Percentiles rank a stretch among this genome's conserved stretches.
Conservation (phyloP, 768 basidiomycete genomes). For the Cystofilobasidium ferigula region DNA sequence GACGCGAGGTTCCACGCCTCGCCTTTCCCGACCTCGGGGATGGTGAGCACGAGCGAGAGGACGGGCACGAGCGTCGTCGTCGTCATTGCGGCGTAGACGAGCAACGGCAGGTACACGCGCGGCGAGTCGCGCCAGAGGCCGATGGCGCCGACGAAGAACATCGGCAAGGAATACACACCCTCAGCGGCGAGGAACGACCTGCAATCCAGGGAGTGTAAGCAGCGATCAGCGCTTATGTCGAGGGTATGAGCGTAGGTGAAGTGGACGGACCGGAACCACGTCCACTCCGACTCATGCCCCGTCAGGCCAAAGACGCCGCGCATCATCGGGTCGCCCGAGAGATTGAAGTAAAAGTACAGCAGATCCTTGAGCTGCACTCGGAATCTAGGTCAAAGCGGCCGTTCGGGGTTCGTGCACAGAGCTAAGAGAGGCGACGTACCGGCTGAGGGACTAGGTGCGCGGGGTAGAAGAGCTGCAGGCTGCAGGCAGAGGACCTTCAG, state of each 20-base stretch:
- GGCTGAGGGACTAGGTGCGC: constrained; percentile 44
- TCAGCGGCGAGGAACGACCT: constrained; percentile 34
- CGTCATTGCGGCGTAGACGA: constrained; percentile 66
- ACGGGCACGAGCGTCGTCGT: constrained; percentile 68
- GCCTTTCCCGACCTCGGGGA: constrained; percentile 28
- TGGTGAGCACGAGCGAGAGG: constrained; percentile 50
- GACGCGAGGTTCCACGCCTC: background rate
- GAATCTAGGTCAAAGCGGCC: background rate
- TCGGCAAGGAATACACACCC: constrained; percentile 52
- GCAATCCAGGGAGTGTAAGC: background rate
- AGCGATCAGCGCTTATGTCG: background rate
- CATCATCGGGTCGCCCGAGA: constrained; percentile 27
- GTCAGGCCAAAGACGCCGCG: constrained; percentile 20
- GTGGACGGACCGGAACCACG: background rate
- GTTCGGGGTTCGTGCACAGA: background rate
- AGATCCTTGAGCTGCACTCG: constrained; percentile 41
- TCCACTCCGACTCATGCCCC: constrained; percentile 3
- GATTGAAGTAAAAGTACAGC: constrained; percentile 33
- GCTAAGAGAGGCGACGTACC: constrained; percentile 41
- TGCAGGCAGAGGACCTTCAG: background rate
- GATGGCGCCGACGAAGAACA: constrained; percentile 55
- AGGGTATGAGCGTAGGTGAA: background rate
- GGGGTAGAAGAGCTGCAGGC: constrained; percentile 50
- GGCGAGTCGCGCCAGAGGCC: constrained; percentile 39
- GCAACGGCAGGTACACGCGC: constrained; percentile 52